phyloP scores from a whole-genome alignment of 257 asterid species.

The Voacanga thouarsii region DNA sequence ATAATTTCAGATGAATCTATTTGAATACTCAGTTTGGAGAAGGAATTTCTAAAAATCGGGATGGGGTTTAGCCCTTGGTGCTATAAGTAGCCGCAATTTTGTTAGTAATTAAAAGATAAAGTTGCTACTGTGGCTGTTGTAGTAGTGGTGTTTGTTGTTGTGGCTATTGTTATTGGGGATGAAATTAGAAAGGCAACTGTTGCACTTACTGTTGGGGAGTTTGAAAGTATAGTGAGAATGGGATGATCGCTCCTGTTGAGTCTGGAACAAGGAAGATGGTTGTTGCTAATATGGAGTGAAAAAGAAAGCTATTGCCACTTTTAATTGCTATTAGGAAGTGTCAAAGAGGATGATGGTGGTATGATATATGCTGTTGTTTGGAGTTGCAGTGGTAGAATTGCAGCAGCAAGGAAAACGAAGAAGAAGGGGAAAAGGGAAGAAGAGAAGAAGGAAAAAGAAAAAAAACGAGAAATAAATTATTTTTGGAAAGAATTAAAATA shows the following conservation, averaged over 20 bases:
- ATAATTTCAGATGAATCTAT: neutral
- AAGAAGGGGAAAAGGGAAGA: too few relatives aligned
- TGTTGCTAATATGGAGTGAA: constrained; percentile 56
- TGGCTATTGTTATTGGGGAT: constrained; percentile 38
- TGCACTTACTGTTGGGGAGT: constrained; percentile 27
- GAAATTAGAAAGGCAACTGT: constrained; percentile 6
- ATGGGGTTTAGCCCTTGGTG: constrained; percentile 94
- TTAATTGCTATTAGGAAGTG: too few relatives aligned
- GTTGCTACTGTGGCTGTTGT: constrained; percentile 53
- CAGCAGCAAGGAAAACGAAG: too few relatives aligned
- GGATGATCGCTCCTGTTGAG: constrained; percentile 32
- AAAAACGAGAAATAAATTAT: too few relatives aligned
- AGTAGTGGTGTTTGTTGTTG: constrained; percentile 33
- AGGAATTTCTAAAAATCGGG: constrained; percentile 88
- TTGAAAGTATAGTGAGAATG: constrained; percentile 24
- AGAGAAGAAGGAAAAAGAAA: too few relatives aligned
- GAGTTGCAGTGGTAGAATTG: too few relatives aligned
- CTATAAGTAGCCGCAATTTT: constrained; percentile 81
- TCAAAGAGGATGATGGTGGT: too few relatives aligned
- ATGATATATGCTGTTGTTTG: too few relatives aligned
- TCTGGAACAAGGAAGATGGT: constrained; percentile 30
- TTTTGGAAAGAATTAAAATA: too few relatives aligned
- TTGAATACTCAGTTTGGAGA: constrained; percentile 70
- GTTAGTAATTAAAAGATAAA: constrained; percentile 66
- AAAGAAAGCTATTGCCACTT: constrained; percentile 50